Base-by-base conservation (phyloP, 495 filamentous ascomycete species). In the Pseudoneurospora amorphoporcata region DNA sequence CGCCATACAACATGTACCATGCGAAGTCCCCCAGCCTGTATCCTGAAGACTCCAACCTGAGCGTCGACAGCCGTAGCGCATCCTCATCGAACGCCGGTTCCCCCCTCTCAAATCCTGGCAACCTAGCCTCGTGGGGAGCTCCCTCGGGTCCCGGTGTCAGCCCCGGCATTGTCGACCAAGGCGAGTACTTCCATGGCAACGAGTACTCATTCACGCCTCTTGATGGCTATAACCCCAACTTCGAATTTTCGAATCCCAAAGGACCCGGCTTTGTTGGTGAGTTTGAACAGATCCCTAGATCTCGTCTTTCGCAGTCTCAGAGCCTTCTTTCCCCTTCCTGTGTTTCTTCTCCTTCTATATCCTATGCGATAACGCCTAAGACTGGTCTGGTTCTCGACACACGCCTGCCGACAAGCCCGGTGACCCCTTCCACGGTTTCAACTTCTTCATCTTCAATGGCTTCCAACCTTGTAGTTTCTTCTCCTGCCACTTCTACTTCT, bases 81-180 rank as follows among this genome's bases (percentile, higher is more conserved):
- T 86, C 92, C 17, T 95, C 94, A 2, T 97, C 94, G 5, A 87
- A 90, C 40, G 90, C 92, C 76, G 92, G 91, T 40, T 97, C 94
- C 9, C 94, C 94, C 23, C 91, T 90, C 73, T 91, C 90, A 0
- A 87, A 86, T 70, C 86, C 87, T 72, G 84, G 88, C 19, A 87
- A 90, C 47, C 83, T 86, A 69, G 82, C 87, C 45, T 82, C 84
- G 78, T 83, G 89, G 77, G 81, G 87, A 32, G 86, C 87, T n/a
- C 83, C 86, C 39, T 82, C 85, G 61, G 89, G 88, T 40, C 82
- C 94, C 41, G 90, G 88, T 10, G 84, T 92, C 68, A 85, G 83
- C 65, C 90, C 91, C n/a, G 84, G 84, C 69, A 91, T 92, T 68
- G 88, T 93, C 71, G 87, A 88, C 77, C 82, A 85, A 72, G 87